Evolutionary conservation across 2,329 filamentous ascomycete species (phyloP), one percentile per base, ranked within the genome.

Genomic region (Trichoderma arundinaceum): DNA sequence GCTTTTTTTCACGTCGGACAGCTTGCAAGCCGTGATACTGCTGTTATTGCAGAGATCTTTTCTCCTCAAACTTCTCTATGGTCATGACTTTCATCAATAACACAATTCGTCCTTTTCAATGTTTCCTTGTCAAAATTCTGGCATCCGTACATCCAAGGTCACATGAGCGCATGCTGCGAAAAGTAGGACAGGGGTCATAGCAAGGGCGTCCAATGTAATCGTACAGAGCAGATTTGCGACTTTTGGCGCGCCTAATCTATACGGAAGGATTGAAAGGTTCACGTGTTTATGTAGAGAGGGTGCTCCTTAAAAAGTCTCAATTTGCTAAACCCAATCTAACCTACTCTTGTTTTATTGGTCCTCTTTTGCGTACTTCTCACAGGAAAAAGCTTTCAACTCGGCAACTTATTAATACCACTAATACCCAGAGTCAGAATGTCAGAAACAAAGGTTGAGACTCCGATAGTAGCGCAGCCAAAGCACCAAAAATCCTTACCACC

Each of bases 191-290:
- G 8, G 10, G 7, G 41, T 22, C 35, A 61, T 33, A 7, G 41
- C 9, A 41, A 61, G 48, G 58, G 46, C 46, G 58, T 38, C 32
- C 46, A 41, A 61, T 61, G 10, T 3, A 4, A 7, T 12, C 2
- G 7, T 3, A 15, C 35, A 28, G 22, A 28, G 22, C 4, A 28
- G 10, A 22, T 54, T 17, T 6, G 17, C 9, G 22, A 43, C 12
- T 19, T 28, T 12, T 7, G 10, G 17, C 53, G 9, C n/a, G 10
- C 7, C 9, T 13, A 22, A n/a, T 32, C 5, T 1, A 41, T 15
- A 12, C 46, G 17, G 58, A 61, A 61, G 58, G 58, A 61, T 61
- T 41, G 22, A 43, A 10, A 19, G 6, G 9, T 52, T 35, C 58
- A 61, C 58, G 58, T 61, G 58, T n/a, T 13, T 9, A 28, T 41